Evolutionary conservation across 352 stramenopile species (phyloP).

Genomic region (Pythium folliculosum): DNA sequence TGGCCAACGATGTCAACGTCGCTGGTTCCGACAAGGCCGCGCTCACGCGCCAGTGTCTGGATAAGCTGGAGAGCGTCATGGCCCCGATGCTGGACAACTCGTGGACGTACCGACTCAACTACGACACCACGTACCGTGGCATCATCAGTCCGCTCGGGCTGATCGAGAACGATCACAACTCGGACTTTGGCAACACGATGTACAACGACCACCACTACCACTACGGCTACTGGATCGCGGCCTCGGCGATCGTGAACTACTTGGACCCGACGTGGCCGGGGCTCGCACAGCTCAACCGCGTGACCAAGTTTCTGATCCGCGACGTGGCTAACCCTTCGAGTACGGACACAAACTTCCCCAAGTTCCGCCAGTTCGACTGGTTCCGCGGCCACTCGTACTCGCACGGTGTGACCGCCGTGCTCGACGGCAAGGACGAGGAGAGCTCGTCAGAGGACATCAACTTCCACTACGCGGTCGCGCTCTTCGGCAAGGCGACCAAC

Average conservation of each 20-base stretch:
- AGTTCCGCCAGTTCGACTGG: conserved; percentile 68
- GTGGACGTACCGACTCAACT: conserved; percentile 29
- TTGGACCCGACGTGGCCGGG: conserved; percentile 22
- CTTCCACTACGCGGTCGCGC: conserved; percentile 53
- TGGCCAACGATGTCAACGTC: conserved; percentile 67
- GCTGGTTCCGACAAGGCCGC: conserved; percentile 25
- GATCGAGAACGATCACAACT: conserved; percentile 50
- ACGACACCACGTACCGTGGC: conserved; percentile 60
- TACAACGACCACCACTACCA: conserved; percentile 85
- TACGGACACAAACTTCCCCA: conserved; percentile 41
- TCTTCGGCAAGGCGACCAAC: conserved; percentile 42
- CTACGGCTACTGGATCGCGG: conserved; percentile 70
- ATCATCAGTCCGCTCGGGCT: conserved; percentile 57
- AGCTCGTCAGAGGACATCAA: conserved; percentile 76
- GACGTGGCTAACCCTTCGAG: conserved; percentile 44
- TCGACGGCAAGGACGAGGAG: conserved; percentile 72
- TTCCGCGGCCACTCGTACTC: conserved; percentile 73
- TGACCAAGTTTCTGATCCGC: conserved; percentile 41
- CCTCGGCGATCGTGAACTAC: conserved; percentile 40
- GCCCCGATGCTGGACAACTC: conserved; percentile 48
- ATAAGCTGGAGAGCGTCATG: conserved; percentile 37
- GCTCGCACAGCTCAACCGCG: conserved; percentile 29
- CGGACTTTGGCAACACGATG: conserved; percentile 71
- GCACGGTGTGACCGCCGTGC: conserved; percentile 62
- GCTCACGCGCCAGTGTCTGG: conserved; percentile 46